Evolutionary conservation across 2,329 filamentous ascomycete species (phyloP), one percentile per base, ranked within the genome.

Genomic region (Aureobasidium zeae): DNA sequence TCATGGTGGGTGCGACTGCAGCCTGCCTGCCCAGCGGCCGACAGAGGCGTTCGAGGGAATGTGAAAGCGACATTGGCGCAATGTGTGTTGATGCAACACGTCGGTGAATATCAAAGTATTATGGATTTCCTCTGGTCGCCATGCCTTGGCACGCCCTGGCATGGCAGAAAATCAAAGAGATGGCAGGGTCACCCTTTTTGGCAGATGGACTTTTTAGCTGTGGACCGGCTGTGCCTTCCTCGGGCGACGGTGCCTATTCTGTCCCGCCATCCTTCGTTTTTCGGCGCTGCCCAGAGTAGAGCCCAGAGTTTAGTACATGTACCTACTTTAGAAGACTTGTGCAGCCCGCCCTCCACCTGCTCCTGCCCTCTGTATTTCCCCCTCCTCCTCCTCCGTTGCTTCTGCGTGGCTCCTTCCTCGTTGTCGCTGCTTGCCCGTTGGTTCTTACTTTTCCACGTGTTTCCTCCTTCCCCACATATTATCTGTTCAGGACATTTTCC

Each of bases 41-140:
- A 10, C 30, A 43, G 7, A 43, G 39, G 30, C 39, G 39, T 30
- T 43, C 39, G 9, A 43, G 16, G 28, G 39, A 34, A 15, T 43
- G 39, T 43, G 39, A 34, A 11, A 43, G 22, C 29, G 39, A 43
- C 39, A 43, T 43, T 20, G 12, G 12, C 13, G 39, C 15, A 9
- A 24, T 34, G 30, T 20, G 30, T 24, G 21, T 30, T n/a, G n/a
- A n/a, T n/a, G n/a, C n/a, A n/a, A n/a, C n/a, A n/a, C n/a, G n/a
- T n/a, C n/a, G n/a, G n/a, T n/a, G n/a, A n/a, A n/a, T n/a, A n/a
- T n/a, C n/a, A n/a, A n/a, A n/a, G n/a, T n/a, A n/a, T n/a, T n/a
- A n/a, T n/a, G n/a, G n/a, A n/a, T n/a, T n/a, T n/a, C n/a, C n/a
- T n/a, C n/a, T n/a, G n/a, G n/a, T n/a, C n/a, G n/a, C n/a, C n/a